These are phyloP conservation scores for Rubroshorea leprosula DNA, from an alignment of 345 rosid genomes.

Conservation along the genomic window DNA sequence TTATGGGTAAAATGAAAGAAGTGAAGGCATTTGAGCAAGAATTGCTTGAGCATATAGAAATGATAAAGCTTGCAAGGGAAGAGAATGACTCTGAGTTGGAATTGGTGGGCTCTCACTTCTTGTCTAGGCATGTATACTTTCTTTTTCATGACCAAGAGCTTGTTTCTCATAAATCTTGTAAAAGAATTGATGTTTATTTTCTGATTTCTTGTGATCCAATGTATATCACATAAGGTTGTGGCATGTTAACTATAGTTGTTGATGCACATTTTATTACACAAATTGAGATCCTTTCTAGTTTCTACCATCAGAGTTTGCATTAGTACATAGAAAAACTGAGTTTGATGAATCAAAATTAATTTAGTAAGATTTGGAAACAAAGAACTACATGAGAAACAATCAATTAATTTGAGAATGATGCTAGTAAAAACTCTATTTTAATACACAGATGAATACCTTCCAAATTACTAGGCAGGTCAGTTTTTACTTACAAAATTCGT, in stretches of 20 bases:
- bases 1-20: slow-evolving; percentile 65
- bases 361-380: not conserved
- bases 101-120: slow-evolving; percentile 74
- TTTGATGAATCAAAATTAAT: not conserved
- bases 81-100: slow-evolving; percentile 85
- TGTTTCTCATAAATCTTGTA: not conserved
- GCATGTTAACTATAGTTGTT: not conserved
- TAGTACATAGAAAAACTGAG: not conserved
- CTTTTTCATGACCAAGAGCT: slow-evolving; percentile 17
- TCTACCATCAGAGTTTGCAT: no score
- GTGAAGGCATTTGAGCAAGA: slow-evolving; percentile 71
- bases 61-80: slow-evolving; percentile 87
- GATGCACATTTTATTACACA: not conserved
- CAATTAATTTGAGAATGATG: no score
- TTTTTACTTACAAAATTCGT: slow-evolving; percentile 5
- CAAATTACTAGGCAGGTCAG: not conserved
- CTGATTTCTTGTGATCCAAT: slow-evolving; percentile 1
- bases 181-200: not conserved
- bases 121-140: slow-evolving; percentile 62
- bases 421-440: no score
- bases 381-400: no score
- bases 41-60: slow-evolving; percentile 88
- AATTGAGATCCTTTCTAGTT: no score
- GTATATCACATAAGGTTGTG: not conserved
- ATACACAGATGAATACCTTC: not conserved